Base-by-base conservation (phyloP, 2,329 filamentous ascomycete genomes). In the Balansia obtecta region DNA sequence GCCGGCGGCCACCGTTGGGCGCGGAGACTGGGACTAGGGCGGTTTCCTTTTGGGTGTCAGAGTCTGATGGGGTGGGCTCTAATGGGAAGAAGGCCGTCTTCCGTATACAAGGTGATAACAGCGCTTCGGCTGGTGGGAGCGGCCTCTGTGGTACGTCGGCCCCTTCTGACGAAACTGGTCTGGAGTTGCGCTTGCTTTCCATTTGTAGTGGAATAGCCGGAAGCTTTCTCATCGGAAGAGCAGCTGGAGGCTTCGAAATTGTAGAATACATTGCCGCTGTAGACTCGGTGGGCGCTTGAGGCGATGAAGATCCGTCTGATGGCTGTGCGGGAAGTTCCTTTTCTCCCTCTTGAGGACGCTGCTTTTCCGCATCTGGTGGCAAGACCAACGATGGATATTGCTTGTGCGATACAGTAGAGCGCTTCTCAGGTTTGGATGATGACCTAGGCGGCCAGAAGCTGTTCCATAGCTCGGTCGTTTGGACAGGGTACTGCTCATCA, bases 401-500 rank as follows among this genome's bases (percentile, higher is more conserved):
- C 53, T 63, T 63, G 45, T 52, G 57, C 10, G 59, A 52, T 18
- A 53, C 53, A 34, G 52, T 44, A 16, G 1, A 46, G 39, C 12
- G 52, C 46, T 55, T 50, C 15, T 54, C 52, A 15, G 15, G 11
- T n/a, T 39, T 49, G 16, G 33, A 42, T 18, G 12, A 22, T 9
- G 38, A 18, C 11, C 33, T 37, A 18, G 30, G 30, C 16, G 46
- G 34, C 74, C 73, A 76, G 57, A 76, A 79, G 49, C 64, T 72
- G 56, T 77, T 71, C 74, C 75, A 79, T 2, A 76, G 59, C 56
- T 74, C 69, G 27, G 67, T 60, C 5, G 67, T 65, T 33, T 72
- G 67, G 18, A 67, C 59, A 50, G 72, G 69, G 53, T 75, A 72
- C 52, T 73, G 69, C 50, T 70, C 69, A 55, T 77, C 74, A 41